A percentile compares a stretch with the other conserved stretches of the same genome.
These are phyloP conservation scores for Coprinopsis strossmayeri DNA, from an alignment of 768 basidiomycete genomes.

Conservation along the genomic window DNA sequence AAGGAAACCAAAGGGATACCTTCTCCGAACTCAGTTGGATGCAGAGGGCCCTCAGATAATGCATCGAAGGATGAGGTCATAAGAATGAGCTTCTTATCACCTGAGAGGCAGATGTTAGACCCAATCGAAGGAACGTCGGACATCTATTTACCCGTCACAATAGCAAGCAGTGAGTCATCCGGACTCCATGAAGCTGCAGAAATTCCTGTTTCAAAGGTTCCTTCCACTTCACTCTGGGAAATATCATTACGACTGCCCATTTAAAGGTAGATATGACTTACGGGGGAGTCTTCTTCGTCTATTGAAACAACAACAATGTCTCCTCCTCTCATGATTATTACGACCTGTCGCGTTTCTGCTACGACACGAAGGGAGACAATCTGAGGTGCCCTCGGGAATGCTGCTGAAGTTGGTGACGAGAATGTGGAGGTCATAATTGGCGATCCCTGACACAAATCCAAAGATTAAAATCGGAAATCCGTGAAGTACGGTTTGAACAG, in stretches of 20 bases:
- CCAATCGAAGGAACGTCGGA: too few species aligned
- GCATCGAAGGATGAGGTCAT: constrained; percentile 91
- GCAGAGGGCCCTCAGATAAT: constrained; percentile 69
- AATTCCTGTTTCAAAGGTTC: constrained; percentile 82
- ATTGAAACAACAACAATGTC: constrained; percentile 72
- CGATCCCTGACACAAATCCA: constrained; percentile 15
- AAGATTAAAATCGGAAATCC: neutral
- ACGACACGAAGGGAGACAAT: constrained; percentile 64
- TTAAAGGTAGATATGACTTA: constrained; percentile 22
- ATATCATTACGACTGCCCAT: constrained; percentile 13
- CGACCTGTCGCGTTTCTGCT: constrained; percentile 63
- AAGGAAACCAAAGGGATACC: constrained; percentile 32
- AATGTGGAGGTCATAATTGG: constrained; percentile 29
- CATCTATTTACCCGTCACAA: constrained; percentile 75
- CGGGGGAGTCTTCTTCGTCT: constrained; percentile 39
- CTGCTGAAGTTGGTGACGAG: constrained; percentile 24
- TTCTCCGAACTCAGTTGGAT: constrained; percentile 79
- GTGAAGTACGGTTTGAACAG: neutral
- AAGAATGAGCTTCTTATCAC: constrained; percentile 73
- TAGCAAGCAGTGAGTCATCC: constrained; percentile 79
- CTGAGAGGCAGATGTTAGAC: constrained; percentile 29
- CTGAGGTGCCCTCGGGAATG: constrained; percentile 26
- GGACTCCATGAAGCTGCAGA: constrained; percentile 84
- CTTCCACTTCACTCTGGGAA: constrained; percentile 72
- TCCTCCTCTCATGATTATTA: constrained; percentile 65